These are phyloP conservation scores for Litchi chinensis DNA, from an alignment of 345 rosid species.

Conservation along the genomic window DNA sequence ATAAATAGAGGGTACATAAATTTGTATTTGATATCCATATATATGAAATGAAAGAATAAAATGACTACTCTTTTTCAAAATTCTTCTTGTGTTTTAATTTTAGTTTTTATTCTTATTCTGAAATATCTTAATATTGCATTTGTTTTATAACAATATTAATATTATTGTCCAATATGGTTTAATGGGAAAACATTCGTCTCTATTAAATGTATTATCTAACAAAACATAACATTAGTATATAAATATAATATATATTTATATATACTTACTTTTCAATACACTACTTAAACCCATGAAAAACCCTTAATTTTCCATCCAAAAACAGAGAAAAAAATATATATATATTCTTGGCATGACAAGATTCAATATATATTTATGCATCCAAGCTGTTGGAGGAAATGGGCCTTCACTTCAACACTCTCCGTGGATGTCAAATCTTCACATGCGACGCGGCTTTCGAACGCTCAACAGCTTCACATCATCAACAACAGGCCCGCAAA, in stretches of 20 bases:
- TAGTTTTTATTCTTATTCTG: no score
- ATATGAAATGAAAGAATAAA: no score
- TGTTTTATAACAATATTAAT: no score
- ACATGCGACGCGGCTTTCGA: constrained; percentile 24
- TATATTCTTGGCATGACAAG: constrained; percentile 7
- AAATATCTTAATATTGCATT: no score
- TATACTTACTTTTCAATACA: constrained; percentile 4
- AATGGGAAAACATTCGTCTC: no score
- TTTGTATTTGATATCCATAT: no score
- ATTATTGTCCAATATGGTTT: no score
- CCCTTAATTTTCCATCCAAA: constrained; percentile 3
- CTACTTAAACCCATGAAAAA: neutral
- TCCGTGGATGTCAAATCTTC: neutral
- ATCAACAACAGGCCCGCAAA: constrained; percentile 83
- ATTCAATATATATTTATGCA: neutral
- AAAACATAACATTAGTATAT: neutral
- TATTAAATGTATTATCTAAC: no score
- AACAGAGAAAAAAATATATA: neutral
- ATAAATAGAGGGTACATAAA: no score
- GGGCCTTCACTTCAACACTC: neutral
- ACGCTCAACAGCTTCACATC: constrained; percentile 63
- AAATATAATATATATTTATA: neutral
- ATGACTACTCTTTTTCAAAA: no score
- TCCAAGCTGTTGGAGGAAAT: neutral
- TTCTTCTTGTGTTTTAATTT: no score